A percentile compares a stretch with the other conserved stretches of the same genome.
phyloP scores from a whole-genome alignment of 1,284 basidiomycete species.

The Fomitopsis palustris region DNA sequence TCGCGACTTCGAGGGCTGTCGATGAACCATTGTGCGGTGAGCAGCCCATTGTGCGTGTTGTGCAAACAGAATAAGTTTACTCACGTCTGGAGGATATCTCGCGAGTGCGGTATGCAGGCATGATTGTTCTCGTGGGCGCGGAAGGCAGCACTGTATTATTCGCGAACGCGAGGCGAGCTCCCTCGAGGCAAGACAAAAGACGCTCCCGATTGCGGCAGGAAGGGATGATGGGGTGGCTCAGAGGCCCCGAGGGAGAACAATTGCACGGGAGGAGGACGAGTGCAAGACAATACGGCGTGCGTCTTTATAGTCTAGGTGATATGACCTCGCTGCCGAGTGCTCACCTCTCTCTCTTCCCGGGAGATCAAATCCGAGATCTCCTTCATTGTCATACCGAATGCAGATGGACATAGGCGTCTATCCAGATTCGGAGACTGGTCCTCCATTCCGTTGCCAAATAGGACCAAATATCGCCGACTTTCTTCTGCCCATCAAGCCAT shows the following conservation, averaged over 20 bases:
- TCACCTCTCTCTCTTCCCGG: constrained; percentile 37
- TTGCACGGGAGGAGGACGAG: constrained; percentile 60
- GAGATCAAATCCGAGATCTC: constrained; percentile 34
- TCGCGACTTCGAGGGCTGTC: constrained; percentile 70
- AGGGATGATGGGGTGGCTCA: constrained; percentile 36
- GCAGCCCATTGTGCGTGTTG: not conserved
- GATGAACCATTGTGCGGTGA: constrained; percentile 4
- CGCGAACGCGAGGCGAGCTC: constrained; percentile 27
- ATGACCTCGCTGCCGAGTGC: constrained; percentile 38
- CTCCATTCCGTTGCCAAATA: constrained; percentile 44
- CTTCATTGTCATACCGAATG: constrained; percentile 39
- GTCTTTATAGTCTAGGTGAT: constrained; percentile 53
- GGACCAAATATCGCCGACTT: constrained; percentile 21
- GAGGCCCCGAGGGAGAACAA: constrained; percentile 46
- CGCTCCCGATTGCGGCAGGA: constrained; percentile 28
- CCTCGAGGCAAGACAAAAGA: constrained; percentile 31
- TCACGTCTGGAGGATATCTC: constrained; percentile 62
- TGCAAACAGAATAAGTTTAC: constrained; percentile 25
- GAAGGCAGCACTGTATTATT: constrained; percentile 22
- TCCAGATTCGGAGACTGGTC: constrained; percentile 31
- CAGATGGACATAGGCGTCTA: constrained; percentile 32
- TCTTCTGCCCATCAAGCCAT: constrained; percentile 22
- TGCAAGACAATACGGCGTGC: constrained; percentile 53
- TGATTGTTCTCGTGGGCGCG: constrained; percentile 44
- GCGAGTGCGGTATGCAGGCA: constrained; percentile 74